Evolutionary conservation across 2,329 filamentous ascomycete genomes (phyloP).

Genomic region (Thermomyces lanuginosus): DNA sequence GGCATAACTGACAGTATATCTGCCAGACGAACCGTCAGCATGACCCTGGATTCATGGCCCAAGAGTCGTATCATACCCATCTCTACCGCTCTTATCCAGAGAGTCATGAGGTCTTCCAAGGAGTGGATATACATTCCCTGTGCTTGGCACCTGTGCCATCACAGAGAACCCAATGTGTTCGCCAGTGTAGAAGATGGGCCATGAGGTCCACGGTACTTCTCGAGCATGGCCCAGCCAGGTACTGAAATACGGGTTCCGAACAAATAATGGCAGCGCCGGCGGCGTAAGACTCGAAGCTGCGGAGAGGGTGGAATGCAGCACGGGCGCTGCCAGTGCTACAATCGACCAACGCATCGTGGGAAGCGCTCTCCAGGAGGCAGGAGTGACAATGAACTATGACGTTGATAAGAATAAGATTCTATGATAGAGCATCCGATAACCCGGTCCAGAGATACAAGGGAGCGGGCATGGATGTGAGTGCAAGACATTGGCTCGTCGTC

Average conservation of each 20-base stretch:
- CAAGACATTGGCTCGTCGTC: too few species aligned
- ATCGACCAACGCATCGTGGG: constrained; percentile 18
- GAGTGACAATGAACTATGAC: not conserved
- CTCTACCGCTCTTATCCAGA: constrained; percentile 21
- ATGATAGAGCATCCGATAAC: not conserved
- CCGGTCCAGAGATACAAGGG: too few species aligned
- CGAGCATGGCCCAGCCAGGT: constrained; percentile 60
- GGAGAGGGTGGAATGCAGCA: constrained; percentile 27
- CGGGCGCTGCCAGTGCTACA: constrained; percentile 16
- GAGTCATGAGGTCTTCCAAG: constrained; percentile 51
- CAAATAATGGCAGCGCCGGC: constrained; percentile 56
- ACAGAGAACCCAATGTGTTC: constrained; percentile 49
- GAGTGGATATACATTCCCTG: constrained; percentile 46
- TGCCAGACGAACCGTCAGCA: constrained; percentile 5
- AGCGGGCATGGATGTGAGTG: too few species aligned
- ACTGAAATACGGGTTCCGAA: constrained; percentile 62
- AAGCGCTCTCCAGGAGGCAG: constrained; percentile 2
- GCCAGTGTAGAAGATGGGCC: constrained; percentile 76
- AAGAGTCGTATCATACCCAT: constrained; percentile 20
- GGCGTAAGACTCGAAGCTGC: constrained; percentile 40
- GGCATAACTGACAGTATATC: constrained; percentile 43
- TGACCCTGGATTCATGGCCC: constrained; percentile 1
- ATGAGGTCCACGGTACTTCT: constrained; percentile 60
- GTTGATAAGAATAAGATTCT: not conserved
- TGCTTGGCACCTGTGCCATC: constrained; percentile 44